Evolutionary conservation across 2,329 filamentous ascomycete species (phyloP), one percentile per base, ranked within the genome.

Genomic region (Talaromyces funiculosus): DNA sequence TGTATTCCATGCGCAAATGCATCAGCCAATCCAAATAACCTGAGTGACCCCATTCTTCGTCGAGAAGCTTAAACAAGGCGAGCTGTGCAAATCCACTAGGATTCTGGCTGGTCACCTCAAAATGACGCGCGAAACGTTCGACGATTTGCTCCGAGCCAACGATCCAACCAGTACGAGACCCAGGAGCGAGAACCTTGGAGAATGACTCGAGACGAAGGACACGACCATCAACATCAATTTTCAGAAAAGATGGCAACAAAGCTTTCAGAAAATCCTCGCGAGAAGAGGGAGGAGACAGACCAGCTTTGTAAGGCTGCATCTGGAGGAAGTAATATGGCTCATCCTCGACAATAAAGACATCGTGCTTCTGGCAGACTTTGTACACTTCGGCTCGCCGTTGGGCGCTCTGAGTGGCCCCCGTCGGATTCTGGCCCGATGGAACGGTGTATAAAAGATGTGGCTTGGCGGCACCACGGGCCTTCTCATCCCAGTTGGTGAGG

Each of bases 321-420:
- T 96, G 92, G 37, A 96, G 81, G 78, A 93, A 96, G 77, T 95
- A 96, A 78, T 96, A 96, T 1, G 92, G 92, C 72, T 96, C 92
- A 71, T 96, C 92, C 77, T 97, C 92, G 66, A 96, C 78, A 70
- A 97, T 92, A 77, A 85, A 89, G 42, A 96, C 70, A 70, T 96
- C 90, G 74, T 96, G 90, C 77, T 90, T 91, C 72, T 88, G 87
- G 33, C 88, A 89, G 14, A 96, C 82, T 37, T 80, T 80, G 75
- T 96, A 96, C 49, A 96, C 81, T 22, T 85, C 88, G 65, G 81
- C 80, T 57, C 92, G 81, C 60, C 92, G 81, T 70, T 86, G 79
- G 4, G 76, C 72, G 42, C 86, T 82, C 73, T 93, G 90, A 3
- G 92, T 96, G 10, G 91, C 87, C 8, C 92, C 92, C 0, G 92